These are phyloP conservation scores for Tubosaeta brunneosetosa DNA, from an alignment of 768 basidiomycete genomes.

Conservation along the genomic window DNA sequence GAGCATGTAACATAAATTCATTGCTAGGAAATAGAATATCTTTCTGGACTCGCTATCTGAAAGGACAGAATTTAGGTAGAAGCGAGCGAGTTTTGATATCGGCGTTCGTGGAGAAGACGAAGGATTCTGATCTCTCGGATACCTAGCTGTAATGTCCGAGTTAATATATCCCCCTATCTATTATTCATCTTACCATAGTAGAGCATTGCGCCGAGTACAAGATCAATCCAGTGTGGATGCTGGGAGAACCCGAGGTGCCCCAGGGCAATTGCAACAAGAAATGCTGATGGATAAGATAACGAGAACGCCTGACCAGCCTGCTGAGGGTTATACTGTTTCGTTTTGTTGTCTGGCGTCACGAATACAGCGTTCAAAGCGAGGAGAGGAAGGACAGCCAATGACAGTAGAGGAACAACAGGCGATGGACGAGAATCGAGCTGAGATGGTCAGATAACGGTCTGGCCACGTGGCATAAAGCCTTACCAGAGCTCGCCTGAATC, in stretches of 20 bases:
- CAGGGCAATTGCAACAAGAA: conserved; percentile 46
- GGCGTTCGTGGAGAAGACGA: conserved; percentile 46
- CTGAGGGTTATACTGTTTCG: conserved; percentile 42
- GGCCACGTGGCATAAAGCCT: conserved; percentile 18
- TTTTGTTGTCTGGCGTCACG: conserved; percentile 47
- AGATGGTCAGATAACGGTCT: conserved; percentile 8
- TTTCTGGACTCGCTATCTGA: conserved; percentile 88
- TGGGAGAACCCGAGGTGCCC: conserved; percentile 65
- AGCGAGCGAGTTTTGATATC: conserved; percentile 49
- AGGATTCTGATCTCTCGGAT: conserved; percentile 43
- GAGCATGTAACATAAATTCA: conserved; percentile 95
- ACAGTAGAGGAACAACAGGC: conserved; percentile 51
- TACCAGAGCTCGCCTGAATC: conserved; percentile 56
- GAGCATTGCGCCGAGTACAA: conserved; percentile 51
- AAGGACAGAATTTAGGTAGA: conserved; percentile 86
- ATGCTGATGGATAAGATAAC: conserved; percentile 52
- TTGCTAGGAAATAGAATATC: conserved; percentile 94
- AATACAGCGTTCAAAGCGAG: conserved; percentile 62
- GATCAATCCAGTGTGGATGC: conserved; percentile 53
- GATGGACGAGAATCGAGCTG: conserved; percentile 49
- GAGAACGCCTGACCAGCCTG: conserved; percentile 54
- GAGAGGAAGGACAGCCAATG: conserved; percentile 56
- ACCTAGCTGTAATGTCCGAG: conserved; percentile 40
- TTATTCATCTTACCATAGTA: conserved; percentile 51
- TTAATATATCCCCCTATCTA: conserved; percentile 6